Evolutionary conservation across 2,329 filamentous ascomycete genomes (phyloP).

Genomic region (Neurospora sp.): DNA sequence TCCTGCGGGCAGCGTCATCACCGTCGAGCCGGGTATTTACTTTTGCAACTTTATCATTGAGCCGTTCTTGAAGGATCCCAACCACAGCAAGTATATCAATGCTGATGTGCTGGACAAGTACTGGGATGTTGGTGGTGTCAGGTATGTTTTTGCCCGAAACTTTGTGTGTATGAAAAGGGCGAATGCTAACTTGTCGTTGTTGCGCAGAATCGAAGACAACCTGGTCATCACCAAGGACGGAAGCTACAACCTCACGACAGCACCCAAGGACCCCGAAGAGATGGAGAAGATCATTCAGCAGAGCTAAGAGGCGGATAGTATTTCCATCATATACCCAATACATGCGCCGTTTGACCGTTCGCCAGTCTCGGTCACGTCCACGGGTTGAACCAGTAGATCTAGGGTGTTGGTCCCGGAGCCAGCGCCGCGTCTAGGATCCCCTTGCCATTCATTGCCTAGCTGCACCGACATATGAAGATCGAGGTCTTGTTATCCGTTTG

Average conservation of each 20-base stretch:
- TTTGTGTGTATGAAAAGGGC: not conserved
- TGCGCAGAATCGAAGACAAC: slow-evolving; percentile 47
- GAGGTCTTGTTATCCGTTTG: too few species aligned
- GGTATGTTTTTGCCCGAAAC: slow-evolving; percentile 29
- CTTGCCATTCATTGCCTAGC: not conserved
- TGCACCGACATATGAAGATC: not conserved
- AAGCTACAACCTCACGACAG: slow-evolving; percentile 55
- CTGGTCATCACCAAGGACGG: slow-evolving; percentile 53
- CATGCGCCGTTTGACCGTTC: not conserved
- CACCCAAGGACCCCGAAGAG: slow-evolving; percentile 50
- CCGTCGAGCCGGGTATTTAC: slow-evolving; percentile 91
- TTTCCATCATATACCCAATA: not conserved
- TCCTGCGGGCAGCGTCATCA: slow-evolving; percentile 75
- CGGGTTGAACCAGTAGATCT: not conserved
- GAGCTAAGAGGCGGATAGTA: slow-evolving; percentile 5
- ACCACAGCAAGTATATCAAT: slow-evolving; percentile 70
- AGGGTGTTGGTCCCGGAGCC: not conserved
- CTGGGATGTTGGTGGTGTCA: slow-evolving; percentile 71
- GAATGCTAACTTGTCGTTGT: not conserved
- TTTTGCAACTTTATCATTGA: slow-evolving; percentile 86
- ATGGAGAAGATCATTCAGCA: slow-evolving; percentile 44
- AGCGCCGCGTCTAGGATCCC: not conserved
- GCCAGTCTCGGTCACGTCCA: not conserved
- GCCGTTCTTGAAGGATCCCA: slow-evolving; percentile 64
- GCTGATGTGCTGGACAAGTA: slow-evolving; percentile 63